Evolutionary conservation across 441 rosid species (phyloP), one percentile per base, ranked within the genome.

Genomic region (Hura crepitans): DNA sequence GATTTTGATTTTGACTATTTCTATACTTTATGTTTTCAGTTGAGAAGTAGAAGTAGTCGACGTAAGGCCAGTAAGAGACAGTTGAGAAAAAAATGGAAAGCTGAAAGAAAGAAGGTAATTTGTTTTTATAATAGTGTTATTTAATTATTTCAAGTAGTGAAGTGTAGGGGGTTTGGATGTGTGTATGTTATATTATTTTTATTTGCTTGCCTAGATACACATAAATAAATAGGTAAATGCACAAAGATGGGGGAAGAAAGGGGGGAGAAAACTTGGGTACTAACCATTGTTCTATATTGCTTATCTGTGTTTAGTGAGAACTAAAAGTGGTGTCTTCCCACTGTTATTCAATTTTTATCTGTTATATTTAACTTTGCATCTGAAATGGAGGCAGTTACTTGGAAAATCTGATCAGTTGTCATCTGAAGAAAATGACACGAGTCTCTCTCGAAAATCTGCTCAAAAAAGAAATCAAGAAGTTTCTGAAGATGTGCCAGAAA

Each of bases 21-120:
- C 68, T 54, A 70, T 72, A 14, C 68, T 55, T 33, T 75, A 51
- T 39, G 27, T 76, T 57, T 71, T 74, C 73, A 89, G 98, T 62
- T 75, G 11, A 91, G 92, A 28, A 89, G 99, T 78, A 82, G 99
- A 81, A 96, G 91, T 80, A 89, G 97, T 77, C 87, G 96, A 1
- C 96, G 99, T 64, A 96, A 91, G 81, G 86, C 87, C 33, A 91
- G 85, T 78, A 86, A 96, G 81, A 85, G 30, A 70, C 86, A 90
- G 92, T 72, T 89, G 77, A 86, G 85, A 82, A 89, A 87, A 74
- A 77, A 78, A 71, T 79, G 72, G 64, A 78, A 80, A 82, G 81
- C 82, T 74, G 94, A 88, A 79, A 86, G 75, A 70, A 78, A 75
- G 69, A 82, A 87, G 92, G 98, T 90, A 80, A n/a, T 22, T 35